Conservation (phyloP, 116 monocot genomes). For the Trichopus zeylanicus region DNA sequence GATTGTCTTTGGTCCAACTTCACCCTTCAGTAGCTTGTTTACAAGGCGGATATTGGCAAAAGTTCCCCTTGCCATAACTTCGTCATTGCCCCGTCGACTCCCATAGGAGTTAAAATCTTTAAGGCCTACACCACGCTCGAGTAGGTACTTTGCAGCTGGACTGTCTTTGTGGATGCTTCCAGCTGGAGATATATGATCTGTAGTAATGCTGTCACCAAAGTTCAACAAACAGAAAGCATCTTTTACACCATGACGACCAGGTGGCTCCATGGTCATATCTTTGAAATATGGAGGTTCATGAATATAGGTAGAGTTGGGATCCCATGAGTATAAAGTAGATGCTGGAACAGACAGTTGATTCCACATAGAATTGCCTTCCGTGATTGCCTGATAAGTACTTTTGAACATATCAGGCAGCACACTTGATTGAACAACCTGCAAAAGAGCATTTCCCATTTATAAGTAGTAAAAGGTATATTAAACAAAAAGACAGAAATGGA, state of each 20-base stretch:
- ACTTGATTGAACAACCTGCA: conserved; percentile 64
- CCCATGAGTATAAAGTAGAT: conserved; percentile 50
- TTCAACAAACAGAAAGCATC: conserved; percentile 72
- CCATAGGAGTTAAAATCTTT: conserved; percentile 81
- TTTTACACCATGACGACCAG: conserved; percentile 53
- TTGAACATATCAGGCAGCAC: conserved; percentile 72
- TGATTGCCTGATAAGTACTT: conserved; percentile 63
- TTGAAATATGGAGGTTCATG: conserved; percentile 80
- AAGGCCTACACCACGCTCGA: conserved; percentile 53
- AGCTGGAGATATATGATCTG: conserved; percentile 78
- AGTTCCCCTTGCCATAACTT: conserved; percentile 77
- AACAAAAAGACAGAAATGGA: background rate
- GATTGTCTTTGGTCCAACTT: conserved; percentile 64
- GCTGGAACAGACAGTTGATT: conserved; percentile 51
- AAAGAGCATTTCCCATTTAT: background rate
- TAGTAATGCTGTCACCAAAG: conserved; percentile 76
- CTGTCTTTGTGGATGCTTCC: conserved; percentile 76
- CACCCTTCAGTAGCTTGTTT: conserved; percentile 67
- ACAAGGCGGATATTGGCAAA: conserved; percentile 75
- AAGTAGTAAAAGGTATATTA: background rate
- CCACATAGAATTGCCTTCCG: conserved; percentile 80
- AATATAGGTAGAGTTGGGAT: conserved; percentile 60
- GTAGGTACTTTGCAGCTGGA: conserved; percentile 56
- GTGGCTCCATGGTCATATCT: conserved; percentile 70
- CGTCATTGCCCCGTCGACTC: conserved; percentile 72